These are phyloP conservation scores for Fusarium lateritium DNA, from an alignment of 2,329 filamentous ascomycete species.

Conservation along the genomic window DNA sequence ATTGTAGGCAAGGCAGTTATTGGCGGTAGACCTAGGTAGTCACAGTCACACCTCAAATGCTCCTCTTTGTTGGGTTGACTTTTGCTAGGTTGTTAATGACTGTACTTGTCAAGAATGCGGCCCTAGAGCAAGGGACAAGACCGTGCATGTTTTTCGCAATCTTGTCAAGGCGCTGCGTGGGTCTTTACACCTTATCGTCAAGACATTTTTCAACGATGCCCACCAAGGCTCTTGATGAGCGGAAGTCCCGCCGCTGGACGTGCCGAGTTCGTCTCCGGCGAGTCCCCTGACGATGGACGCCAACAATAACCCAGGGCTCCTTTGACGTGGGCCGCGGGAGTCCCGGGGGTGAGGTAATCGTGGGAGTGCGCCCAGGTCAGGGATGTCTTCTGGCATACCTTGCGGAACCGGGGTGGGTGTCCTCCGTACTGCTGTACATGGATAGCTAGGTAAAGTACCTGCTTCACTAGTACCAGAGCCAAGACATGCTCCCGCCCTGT, in stretches of 20 bases:
- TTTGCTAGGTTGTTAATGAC: constrained; percentile 23
- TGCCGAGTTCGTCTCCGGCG: constrained; percentile 12
- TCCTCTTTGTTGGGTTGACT: constrained; percentile 13
- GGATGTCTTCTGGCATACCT: constrained; percentile 24
- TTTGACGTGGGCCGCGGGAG: constrained; percentile 26
- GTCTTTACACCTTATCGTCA: constrained; percentile 8
- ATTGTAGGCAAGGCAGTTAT: constrained; percentile 28
- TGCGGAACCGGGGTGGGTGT: constrained; percentile 3
- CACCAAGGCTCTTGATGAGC: constrained; percentile 20
- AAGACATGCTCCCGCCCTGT: constrained; percentile 47
- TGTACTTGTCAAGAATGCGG: constrained; percentile 29
- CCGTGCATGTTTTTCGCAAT: constrained; percentile 28
- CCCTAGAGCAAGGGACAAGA: constrained; percentile 33
- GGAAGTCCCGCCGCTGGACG: constrained; percentile 11
- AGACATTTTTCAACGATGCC: constrained; percentile 18
- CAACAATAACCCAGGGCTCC: constrained; percentile 19
- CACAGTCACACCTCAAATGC: constrained; percentile 32
- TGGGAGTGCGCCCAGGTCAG: constrained; percentile 24
- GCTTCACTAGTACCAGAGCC: constrained; percentile 43
- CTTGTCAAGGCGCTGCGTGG: constrained; percentile 13
- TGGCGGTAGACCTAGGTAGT: constrained; percentile 29
- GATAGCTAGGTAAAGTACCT: constrained; percentile 39
- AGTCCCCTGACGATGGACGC: constrained; percentile 3
- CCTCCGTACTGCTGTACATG: constrained; percentile 16
- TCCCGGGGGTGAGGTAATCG: constrained; percentile 24